Base-by-base conservation (phyloP, 2,329 filamentous ascomycete species). In the Monosporascus sp. region DNA sequence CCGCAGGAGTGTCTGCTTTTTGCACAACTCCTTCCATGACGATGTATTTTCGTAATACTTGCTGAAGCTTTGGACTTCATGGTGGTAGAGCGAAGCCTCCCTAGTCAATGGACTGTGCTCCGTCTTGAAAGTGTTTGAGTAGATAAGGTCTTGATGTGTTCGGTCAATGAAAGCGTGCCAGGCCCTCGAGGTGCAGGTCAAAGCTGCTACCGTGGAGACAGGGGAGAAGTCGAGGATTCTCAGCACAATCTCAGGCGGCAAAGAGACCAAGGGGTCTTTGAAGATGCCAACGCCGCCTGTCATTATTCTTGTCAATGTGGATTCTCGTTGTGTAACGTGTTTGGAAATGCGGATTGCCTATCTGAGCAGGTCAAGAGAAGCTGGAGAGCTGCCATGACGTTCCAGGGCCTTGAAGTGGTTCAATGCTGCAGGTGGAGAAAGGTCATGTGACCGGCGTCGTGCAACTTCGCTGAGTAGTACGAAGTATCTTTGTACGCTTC, bases 21-120 rank as follows among this genome's bases (percentile, higher is more conserved):
- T 70, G 63, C 74, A 77, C 9, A 74, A 63, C 5, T 75, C 71
- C 55, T 76, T 76, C 72, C 73, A 76, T 57, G 71, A 72, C 16
- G 55, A 7, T 2, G 66, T 62, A 7, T 61, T 66, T 5, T 70
- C 62, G 20, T 68, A 73, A 41, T 68, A 63, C 31, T 64, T 67
- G 7, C 66, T 62, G 53, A 73, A 73, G 47, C 59, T 66, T 17
- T 57, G 49, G 20, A 51, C 27, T n/a, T 47, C 27, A 6, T n/a
- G 24, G 26, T 46, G 24, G 6, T 27, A 27, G 11, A 46, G 43
- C 43, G 24, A 26, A 46, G 43, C 2, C 24, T 46, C 43, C 43
- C 5, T 46, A 3, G 22, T 38, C 26, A 17, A 56, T 22, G 37
- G 51, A 53, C 7, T 52, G 41, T 3, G 45, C 22, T 7, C 53